phyloP scores from a whole-genome alignment of 345 rosid genomes.

The Isatis tinctoria region DNA sequence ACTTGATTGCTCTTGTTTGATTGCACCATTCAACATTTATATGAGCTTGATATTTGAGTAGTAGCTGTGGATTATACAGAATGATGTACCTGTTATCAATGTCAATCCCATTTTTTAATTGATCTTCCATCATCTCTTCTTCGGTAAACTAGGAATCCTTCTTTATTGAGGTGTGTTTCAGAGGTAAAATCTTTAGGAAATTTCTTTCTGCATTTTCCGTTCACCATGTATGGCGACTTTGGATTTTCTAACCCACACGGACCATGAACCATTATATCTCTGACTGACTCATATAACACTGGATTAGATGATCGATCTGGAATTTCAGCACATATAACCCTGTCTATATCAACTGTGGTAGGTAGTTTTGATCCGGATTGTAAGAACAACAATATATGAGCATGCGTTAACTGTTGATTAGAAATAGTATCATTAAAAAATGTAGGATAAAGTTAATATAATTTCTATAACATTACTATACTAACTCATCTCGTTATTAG shows the following conservation, averaged over 20 bases:
- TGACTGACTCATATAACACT: neutral
- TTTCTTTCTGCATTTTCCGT: no score
- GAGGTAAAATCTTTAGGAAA: no score
- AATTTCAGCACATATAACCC: neutral
- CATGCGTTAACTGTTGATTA: neutral
- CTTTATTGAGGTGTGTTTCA: no score
- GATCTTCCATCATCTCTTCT: neutral
- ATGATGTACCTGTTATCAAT: neutral
- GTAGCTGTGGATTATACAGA: neutral
- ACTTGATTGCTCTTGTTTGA: neutral
- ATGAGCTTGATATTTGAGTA: neutral
- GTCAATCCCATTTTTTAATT: neutral
- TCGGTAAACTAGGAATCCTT: neutral
- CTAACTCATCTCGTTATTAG: no score
- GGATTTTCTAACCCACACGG: neutral
- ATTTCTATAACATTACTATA: no score
- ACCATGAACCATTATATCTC: neutral
- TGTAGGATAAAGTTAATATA: no score
- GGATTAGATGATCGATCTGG: neutral
- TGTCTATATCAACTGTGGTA: neutral
- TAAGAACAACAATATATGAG: neutral
- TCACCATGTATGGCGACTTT: neutral
- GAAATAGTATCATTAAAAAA: neutral
- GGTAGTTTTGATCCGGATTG: neutral
- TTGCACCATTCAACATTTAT: neutral